Conservation (phyloP, 805 yeast species). For the Barnettozyma populi region DNA sequence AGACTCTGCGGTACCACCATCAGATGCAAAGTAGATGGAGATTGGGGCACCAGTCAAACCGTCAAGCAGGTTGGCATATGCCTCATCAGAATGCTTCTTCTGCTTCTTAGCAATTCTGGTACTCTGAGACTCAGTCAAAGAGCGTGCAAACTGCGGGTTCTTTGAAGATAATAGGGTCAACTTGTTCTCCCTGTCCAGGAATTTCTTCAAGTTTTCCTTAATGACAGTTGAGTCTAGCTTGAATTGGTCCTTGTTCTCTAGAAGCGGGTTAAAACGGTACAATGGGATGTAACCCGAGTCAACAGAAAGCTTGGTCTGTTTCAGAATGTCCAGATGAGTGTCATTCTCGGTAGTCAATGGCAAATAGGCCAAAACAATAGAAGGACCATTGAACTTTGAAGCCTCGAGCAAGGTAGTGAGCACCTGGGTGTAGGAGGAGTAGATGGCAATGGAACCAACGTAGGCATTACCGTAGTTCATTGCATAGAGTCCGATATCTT, state of each 20-base stretch:
- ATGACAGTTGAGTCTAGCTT: conserved; percentile 80
- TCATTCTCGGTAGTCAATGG: conserved; percentile 67
- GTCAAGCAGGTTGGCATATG: conserved; percentile 70
- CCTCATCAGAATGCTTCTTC: conserved; percentile 63
- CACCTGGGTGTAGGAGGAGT: conserved; percentile 89
- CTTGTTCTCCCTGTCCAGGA: conserved; percentile 86
- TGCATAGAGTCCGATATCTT: conserved; percentile 90
- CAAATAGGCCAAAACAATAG: conserved; percentile 83
- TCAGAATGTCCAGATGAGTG: conserved; percentile 65
- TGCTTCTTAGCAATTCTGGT: conserved; percentile 55
- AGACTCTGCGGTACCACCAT: conserved; percentile 87
- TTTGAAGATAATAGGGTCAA: conserved; percentile 67
- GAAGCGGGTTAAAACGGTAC: conserved; percentile 73
- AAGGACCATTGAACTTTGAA: conserved; percentile 83
- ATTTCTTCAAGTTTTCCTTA: conserved; percentile 67
- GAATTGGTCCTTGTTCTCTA: conserved; percentile 51
- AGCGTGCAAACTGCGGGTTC: conserved; percentile 73
- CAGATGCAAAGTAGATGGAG: conserved; percentile 80
- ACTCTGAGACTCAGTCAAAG: conserved; percentile 58
- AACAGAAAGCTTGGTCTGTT: conserved; percentile 84
- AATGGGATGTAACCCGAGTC: conserved; percentile 97
- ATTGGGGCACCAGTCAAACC: conserved; percentile 86
- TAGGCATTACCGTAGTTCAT: conserved; percentile 87
- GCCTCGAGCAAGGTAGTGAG: conserved; percentile 88
- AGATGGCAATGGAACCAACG: conserved; percentile 92